Percentiles rank a stretch among this genome's conserved stretches.
phyloP scores from a whole-genome alignment of 768 basidiomycete genomes.

The Suillus lakei region DNA sequence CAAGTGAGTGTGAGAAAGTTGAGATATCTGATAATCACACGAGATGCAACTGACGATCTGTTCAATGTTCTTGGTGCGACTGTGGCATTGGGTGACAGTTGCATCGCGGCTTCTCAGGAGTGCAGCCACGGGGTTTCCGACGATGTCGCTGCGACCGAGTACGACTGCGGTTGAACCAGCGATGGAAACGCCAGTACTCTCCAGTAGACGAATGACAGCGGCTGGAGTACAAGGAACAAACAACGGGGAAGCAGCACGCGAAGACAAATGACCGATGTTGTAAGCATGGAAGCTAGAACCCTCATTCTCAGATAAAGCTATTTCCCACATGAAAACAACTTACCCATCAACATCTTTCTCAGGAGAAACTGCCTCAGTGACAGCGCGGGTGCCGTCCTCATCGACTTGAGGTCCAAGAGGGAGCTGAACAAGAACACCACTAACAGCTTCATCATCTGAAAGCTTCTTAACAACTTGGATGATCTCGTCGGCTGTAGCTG shows the following conservation, averaged over 20 bases:
- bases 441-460: conserved; percentile 81
- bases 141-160: conserved; percentile 96
- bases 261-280: conserved; percentile 95
- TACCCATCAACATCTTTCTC: conserved; percentile 98
- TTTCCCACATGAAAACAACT: conserved; percentile 28
- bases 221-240: conserved; percentile 96
- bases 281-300: conserved; percentile 91
- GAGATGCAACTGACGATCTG: conserved; percentile 60
- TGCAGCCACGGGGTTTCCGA: conserved; percentile 92
- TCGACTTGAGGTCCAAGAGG: conserved; percentile 86
- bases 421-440: conserved; percentile 94
- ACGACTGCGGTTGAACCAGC: conserved; percentile 87
- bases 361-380: conserved; percentile 94
- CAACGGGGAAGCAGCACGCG: conserved; percentile 85
- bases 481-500: conserved; percentile 74
- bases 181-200: conserved; percentile 80
- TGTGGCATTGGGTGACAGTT: conserved; percentile 98
- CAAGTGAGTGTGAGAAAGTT: conserved; percentile 10
- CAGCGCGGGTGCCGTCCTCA: conserved; percentile 80
- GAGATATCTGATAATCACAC: conserved; percentile 10
- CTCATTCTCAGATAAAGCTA: conserved; percentile 6
- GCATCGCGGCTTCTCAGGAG: conserved; percentile 91
- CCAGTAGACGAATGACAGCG: conserved; percentile 88
- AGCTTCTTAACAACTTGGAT: conserved; percentile 78
- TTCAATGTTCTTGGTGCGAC: conserved; percentile 81